phyloP scores from a whole-genome alignment of 257 asterid genomes.

The Henckelia pumila region DNA sequence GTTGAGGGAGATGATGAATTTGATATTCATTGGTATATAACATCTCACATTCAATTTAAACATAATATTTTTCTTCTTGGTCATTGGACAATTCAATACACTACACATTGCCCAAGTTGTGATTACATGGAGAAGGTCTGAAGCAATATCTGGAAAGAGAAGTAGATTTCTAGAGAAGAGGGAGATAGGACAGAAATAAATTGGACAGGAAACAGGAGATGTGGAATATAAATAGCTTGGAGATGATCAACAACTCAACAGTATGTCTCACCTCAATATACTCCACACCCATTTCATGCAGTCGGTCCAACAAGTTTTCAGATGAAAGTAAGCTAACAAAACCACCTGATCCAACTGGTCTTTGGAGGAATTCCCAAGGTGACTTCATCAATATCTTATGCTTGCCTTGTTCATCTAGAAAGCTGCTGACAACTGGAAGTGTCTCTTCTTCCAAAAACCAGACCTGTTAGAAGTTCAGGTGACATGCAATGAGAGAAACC shows the following conservation, averaged over 20 bases:
- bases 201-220: background rate
- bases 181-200: background rate
- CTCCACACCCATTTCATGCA: slow-evolving; percentile 65
- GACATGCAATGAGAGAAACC: slow-evolving; percentile 2
- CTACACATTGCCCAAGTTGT: background rate
- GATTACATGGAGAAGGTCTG: background rate
- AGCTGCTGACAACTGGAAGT: slow-evolving; percentile 67
- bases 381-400: slow-evolving; percentile 87
- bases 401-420: slow-evolving; percentile 45
- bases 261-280: slow-evolving; percentile 60
- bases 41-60: background rate
- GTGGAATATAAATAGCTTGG: too few species aligned
- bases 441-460: slow-evolving; percentile 90
- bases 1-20: background rate
- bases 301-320: slow-evolving; percentile 53
- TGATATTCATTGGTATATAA: background rate
- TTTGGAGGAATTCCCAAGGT: slow-evolving; percentile 87
- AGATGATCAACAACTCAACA: slow-evolving; percentile 5
- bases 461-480: slow-evolving; percentile 42
- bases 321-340: slow-evolving; percentile 62
- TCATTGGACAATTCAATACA: background rate
- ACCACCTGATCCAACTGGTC: slow-evolving; percentile 82
- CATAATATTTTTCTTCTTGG: background rate
- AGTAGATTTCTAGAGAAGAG: background rate
- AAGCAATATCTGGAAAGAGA: background rate